A percentile compares a stretch with the other conserved stretches of the same genome.
Evolutionary conservation across 768 basidiomycete species (phyloP).

Genomic region (Dictyophora rubrovolvata): DNA sequence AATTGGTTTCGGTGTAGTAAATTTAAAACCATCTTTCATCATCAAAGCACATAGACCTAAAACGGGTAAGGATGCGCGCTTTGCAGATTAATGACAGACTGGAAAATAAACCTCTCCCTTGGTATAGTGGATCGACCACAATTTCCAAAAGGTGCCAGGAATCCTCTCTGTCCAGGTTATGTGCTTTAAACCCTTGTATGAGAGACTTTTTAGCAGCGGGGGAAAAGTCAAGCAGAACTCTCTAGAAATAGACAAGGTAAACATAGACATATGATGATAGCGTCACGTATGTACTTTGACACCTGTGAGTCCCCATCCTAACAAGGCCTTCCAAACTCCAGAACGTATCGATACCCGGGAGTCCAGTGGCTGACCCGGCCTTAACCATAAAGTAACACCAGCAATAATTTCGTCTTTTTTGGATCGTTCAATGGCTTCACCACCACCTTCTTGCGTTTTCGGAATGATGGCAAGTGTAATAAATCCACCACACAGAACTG

Average conservation of each 20-base stretch:
- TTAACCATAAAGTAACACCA: conserved; percentile 14
- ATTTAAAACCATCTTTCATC: conserved; percentile 13
- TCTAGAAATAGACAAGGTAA: background rate
- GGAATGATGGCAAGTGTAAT: conserved; percentile 10
- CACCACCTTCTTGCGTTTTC: background rate
- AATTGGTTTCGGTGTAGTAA: conserved; percentile 12
- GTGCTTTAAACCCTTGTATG: conserved; percentile 8
- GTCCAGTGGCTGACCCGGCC: conserved; percentile 12
- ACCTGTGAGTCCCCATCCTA: conserved; percentile 12
- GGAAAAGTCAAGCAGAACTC: conserved; percentile 1
- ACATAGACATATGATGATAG: background rate
- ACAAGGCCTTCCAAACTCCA: conserved; percentile 8
- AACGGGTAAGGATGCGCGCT: background rate
- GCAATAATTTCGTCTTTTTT: conserved; percentile 10
- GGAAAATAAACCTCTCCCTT: conserved; percentile 11
- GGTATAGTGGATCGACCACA: conserved; percentile 11
- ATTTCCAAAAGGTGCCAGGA: conserved; percentile 14
- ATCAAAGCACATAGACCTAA: conserved; percentile 14
- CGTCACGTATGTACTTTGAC: conserved; percentile 10
- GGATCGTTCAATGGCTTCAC: too few relatives aligned
- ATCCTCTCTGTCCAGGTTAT: conserved; percentile 7
- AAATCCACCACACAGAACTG: conserved; percentile 8
- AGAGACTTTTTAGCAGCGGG: conserved; percentile 10
- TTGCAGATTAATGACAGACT: background rate
- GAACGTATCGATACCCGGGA: conserved; percentile 6